Evolutionary conservation across 108 stramenopile genomes (phyloP), one percentile per base, ranked within the genome.

Genomic region (Fistulifera pelliculosa): DNA sequence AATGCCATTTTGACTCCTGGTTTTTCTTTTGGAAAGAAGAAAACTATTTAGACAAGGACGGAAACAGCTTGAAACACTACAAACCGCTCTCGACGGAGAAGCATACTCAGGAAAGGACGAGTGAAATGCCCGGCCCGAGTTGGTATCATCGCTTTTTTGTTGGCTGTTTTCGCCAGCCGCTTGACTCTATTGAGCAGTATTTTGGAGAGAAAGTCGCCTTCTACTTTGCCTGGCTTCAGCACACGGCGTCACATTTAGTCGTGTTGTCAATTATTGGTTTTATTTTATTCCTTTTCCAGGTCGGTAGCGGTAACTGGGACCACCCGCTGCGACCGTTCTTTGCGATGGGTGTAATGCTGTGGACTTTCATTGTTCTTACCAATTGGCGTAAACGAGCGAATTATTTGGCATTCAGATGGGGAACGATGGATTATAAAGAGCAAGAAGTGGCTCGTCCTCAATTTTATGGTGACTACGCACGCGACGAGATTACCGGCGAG

Each of bases 161-260:
- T 28, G 92, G 85, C 22, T 65, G 72, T 35, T 89, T 89, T 51
- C 75, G 81, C 47, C 94, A 93, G 59, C 97, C 97, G 3, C 64
- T 98, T 28, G 94, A 94, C 63, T 62, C 79, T 3, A 88, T 99
- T 56, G 94, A 96, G 28, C 80, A 94, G 57, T 99, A 99, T 62
- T 96, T 94, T 57, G 98, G 98, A 26, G 98, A 99, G 62, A 84
- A 87, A 53, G 74, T 97, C 21, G 94, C 96, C 5, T 96, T 96
- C 68, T 99, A 99, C 74, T 99, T 99, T 66, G 98, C 96, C 15
- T 99, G 94, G 92, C 57, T 97, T 39, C 89, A 95, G 49, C 96
- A 94, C 65, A 83, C 79, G 64, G 91, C 94, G 21, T 62, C 66
- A 15, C 90, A 93, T 58, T 71, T 96, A 23, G 35, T 90, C 0